Conservation (phyloP, 2,329 filamentous ascomycete species). For the Ophiostoma piceae region DNA sequence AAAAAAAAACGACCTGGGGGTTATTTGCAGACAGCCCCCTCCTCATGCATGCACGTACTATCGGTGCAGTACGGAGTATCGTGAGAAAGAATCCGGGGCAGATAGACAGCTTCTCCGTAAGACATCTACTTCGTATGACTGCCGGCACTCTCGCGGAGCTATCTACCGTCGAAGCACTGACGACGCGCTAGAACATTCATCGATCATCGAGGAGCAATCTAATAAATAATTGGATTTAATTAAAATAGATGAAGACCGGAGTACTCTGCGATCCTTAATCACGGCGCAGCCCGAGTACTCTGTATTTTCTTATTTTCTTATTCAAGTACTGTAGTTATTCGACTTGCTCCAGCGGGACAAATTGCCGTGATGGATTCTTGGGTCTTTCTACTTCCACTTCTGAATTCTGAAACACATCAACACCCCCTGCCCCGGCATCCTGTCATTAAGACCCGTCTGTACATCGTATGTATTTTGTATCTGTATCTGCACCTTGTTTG, state of each 20-base stretch:
- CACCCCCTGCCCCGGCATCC: conserved; percentile 5
- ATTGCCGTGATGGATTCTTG: neutral
- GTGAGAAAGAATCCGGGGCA: conserved; percentile 3
- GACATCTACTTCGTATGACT: neutral
- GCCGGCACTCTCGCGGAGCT: neutral
- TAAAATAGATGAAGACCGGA: neutral
- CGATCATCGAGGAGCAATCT: neutral
- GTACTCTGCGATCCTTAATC: conserved; percentile 6
- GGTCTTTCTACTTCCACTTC: neutral
- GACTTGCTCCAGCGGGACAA: neutral
- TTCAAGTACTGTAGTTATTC: neutral
- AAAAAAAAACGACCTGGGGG: neutral
- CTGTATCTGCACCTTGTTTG: no score
- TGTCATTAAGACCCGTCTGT: conserved; percentile 8
- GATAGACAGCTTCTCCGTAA: neutral
- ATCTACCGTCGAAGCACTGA: conserved; percentile 2
- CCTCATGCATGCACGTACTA: neutral
- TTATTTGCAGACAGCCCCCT: neutral
- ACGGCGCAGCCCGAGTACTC: neutral
- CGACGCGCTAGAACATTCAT: conserved; percentile 9
- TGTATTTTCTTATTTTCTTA: neutral
- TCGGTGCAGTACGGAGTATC: neutral
- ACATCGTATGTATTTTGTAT: neutral
- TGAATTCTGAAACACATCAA: conserved; percentile 5
- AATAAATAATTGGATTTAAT: neutral